Evolutionary conservation across 1,284 basidiomycete species (phyloP).

Genomic region (Cryptococcus sp.): DNA sequence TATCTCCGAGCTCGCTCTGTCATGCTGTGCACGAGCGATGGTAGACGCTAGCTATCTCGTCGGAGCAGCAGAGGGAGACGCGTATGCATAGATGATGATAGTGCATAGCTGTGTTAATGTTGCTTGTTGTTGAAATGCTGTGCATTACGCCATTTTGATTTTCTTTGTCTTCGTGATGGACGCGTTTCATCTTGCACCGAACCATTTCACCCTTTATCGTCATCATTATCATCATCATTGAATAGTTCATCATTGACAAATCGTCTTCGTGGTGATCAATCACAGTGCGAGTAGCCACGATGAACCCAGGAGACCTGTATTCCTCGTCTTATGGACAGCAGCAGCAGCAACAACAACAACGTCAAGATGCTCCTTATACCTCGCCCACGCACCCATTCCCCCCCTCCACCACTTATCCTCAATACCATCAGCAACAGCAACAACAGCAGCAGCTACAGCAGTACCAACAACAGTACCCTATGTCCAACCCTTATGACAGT

Average conservation of each 20-base stretch:
- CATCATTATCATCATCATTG: no score
- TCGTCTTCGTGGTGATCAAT: no score
- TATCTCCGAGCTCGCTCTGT: no score
- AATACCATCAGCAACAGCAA: background rate
- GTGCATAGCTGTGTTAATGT: no score
- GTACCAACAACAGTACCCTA: background rate
- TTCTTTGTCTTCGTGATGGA: background rate
- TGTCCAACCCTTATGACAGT: background rate
- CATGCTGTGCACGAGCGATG: no score
- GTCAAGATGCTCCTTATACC: conserved; percentile 12
- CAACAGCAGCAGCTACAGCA: background rate
- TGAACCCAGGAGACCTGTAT: conserved; percentile 41
- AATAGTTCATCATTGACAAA: no score
- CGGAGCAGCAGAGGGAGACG: no score
- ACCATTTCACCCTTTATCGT: no score
- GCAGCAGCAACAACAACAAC: conserved; percentile 5
- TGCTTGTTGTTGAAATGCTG: background rate
- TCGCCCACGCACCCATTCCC: conserved; percentile 20
- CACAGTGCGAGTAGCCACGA: conserved; percentile 6
- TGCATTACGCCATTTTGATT: background rate
- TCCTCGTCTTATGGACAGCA: conserved; percentile 13
- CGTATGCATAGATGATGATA: no score
- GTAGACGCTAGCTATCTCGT: no score
- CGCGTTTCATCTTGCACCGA: background rate
- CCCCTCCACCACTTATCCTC: background rate